Conservation (phyloP, 495 filamentous ascomycete genomes). For the Aspergillus mulundensis region DNA sequence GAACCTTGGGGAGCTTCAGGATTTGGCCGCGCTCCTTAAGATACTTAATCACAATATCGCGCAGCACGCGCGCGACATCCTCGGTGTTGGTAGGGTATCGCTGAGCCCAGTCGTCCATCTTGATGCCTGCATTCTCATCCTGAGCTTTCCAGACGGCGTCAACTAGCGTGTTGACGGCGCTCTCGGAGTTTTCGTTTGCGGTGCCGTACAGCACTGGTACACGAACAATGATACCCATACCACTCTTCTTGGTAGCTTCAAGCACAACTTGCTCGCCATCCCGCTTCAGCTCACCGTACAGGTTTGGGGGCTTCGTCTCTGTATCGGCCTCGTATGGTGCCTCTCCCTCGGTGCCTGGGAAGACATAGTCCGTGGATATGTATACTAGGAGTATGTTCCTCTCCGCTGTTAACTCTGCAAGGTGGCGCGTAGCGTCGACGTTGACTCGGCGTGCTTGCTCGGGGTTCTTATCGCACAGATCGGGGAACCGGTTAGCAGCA, state of each 20-base stretch:
- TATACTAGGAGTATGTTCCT: conserved; percentile 74
- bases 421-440: conserved; percentile 60
- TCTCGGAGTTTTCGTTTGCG: conserved; percentile 57
- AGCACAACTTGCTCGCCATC: conserved; percentile 77
- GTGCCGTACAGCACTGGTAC: conserved; percentile 87
- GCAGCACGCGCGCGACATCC: conserved; percentile 78
- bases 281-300: conserved; percentile 85
- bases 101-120: conserved; percentile 87
- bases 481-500: conserved; percentile 88
- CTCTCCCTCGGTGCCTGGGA: conserved; percentile 74
- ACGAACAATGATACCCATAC: conserved; percentile 65
- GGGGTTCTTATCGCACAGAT: conserved; percentile 76
- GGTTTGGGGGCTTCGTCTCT: conserved; percentile 65
- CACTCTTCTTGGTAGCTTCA: conserved; percentile 48
- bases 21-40: conserved; percentile 40
- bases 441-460: conserved; percentile 72
- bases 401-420: conserved; percentile 62
- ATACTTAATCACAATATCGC: conserved; percentile 67
- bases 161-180: conserved; percentile 77
- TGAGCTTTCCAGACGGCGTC: conserved; percentile 69
- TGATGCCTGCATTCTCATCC: conserved; percentile 51
- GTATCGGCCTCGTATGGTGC: conserved; percentile 75
- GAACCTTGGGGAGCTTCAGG: conserved; percentile 58
- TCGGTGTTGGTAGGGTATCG: conserved; percentile 85
- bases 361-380: conserved; percentile 96